These are phyloP conservation scores for Platismatia glauca DNA, from an alignment of 495 filamentous ascomycete species.

Conservation along the genomic window DNA sequence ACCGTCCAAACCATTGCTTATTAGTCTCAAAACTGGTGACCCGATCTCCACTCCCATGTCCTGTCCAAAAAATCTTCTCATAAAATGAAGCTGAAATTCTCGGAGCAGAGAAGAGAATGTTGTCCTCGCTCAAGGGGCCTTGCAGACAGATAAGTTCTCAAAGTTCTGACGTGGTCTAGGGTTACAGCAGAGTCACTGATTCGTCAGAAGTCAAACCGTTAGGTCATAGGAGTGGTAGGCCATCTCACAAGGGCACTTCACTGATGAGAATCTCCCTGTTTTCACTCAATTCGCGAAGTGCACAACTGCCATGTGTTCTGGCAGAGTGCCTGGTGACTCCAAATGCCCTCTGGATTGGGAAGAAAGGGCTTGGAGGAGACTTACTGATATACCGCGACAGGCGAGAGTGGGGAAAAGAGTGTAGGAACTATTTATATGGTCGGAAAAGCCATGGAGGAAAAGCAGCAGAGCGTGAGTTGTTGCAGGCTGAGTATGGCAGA, in stretches of 20 bases:
- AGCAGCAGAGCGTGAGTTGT: constrained; percentile 56
- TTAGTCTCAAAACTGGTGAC: constrained; percentile 53
- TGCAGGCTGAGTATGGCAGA: constrained; percentile 36
- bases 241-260: background rate
- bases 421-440: constrained; percentile 70
- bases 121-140: background rate
- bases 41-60: constrained; percentile 45
- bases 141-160: background rate
- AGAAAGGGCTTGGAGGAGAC: background rate
- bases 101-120: background rate
- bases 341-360: background rate
- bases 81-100: background rate
- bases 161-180: background rate
- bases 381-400: constrained; percentile 53
- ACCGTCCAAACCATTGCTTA: constrained; percentile 49
- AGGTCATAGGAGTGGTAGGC: background rate
- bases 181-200: background rate
- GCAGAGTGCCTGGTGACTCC: background rate
- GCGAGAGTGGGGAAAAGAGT: constrained; percentile 61
- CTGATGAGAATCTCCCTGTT: background rate
- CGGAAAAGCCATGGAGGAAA: constrained; percentile 80
- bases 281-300: background rate
- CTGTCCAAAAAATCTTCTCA: constrained; percentile 26
- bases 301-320: background rate
- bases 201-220: background rate